Evolutionary conservation across 1,284 basidiomycete species (phyloP).

Genomic region (Trichosporon inkin): DNA sequence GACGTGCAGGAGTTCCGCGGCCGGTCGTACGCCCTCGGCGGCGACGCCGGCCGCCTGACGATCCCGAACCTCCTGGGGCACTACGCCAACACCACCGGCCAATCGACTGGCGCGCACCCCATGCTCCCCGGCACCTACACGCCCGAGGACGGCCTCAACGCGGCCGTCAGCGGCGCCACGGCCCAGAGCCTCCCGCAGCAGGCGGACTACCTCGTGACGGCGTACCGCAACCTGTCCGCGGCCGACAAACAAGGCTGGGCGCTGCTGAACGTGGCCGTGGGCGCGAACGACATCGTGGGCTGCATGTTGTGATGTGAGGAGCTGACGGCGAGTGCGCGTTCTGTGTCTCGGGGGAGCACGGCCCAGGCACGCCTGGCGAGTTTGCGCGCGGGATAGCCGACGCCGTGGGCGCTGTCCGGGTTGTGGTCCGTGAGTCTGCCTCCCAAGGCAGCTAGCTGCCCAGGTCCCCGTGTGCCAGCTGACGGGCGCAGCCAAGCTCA

Average conservation of each 20-base stretch:
- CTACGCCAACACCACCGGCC: slow-evolving; percentile 30
- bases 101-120: slow-evolving; percentile 31
- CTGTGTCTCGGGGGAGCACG: slow-evolving; percentile 41
- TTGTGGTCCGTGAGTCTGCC: slow-evolving; percentile 40
- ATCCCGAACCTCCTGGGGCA: slow-evolving; percentile 39
- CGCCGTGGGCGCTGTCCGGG: slow-evolving; percentile 41
- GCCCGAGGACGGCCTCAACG: slow-evolving; percentile 41
- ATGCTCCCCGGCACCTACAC: slow-evolving; percentile 24
- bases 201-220: slow-evolving; percentile 44
- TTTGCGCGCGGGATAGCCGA: slow-evolving; percentile 41
- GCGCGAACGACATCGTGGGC: slow-evolving; percentile 49
- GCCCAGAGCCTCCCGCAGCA: slow-evolving; percentile 31
- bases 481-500: slow-evolving; percentile 32
- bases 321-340: slow-evolving; percentile 42
- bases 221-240: slow-evolving; percentile 29
- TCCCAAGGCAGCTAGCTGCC: too few relatives aligned
- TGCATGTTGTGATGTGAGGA: too few relatives aligned
- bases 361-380: slow-evolving; percentile 38
- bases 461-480: background rate
- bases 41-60: slow-evolving; percentile 43
- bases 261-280: slow-evolving; percentile 48
- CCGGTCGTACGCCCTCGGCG: slow-evolving; percentile 47
- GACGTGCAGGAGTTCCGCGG: slow-evolving; percentile 47
- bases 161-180: slow-evolving; percentile 38
- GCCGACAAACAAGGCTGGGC: slow-evolving; percentile 38